Evolutionary conservation across 208 protist genomes (phyloP), one percentile per base, ranked within the genome.

Genomic region (Angomonas deanei): DNA sequence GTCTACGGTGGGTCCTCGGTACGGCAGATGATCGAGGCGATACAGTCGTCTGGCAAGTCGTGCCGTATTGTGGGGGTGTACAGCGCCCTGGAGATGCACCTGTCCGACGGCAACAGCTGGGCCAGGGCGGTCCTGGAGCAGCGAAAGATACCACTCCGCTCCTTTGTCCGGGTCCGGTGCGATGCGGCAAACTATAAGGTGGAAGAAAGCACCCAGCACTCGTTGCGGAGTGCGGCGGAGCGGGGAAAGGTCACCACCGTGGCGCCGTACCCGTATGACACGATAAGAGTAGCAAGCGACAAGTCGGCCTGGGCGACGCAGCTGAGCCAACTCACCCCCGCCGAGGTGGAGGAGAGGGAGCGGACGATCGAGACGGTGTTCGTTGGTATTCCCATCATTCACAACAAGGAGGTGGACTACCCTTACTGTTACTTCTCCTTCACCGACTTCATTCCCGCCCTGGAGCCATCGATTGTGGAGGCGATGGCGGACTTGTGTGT

Each of bases 391-490:
- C 68, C 68, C 23, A 60, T 80, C 48, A 48, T 60, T 17, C 15
- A 47, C 48, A 75, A 70, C 61, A 30, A 56, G 17, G 27, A 58
- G 8, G 27, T 68, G 28, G 46, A 26, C 24, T 75, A 75, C 61
- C 74, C 74, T 26, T 80, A 75, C 55, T 75, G 68, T 48, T 68
- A 68, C 60, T 80, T 80, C 34, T 23, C 68, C 4, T 61, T 80
- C 15, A 80, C 74, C 11, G 74, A 80, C 38, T 80, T 80, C 55
- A 66, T 67, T 5, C 74, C 74, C 2, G 61, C 64, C 23, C 49
- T 80, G 47, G 47, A 66, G 4, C 74, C 74, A 1, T 32, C 52
- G 10, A 28, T 80, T n/a, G 74, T 80, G 27, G 74, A 80, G 60
- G 74, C 74, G 54, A 74, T 80, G 59, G 74, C 74, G n/a, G 74